Evolutionary conservation across 176 grass and related monocot genomes (phyloP).

Genomic region (Oryza glaberrima): DNA sequence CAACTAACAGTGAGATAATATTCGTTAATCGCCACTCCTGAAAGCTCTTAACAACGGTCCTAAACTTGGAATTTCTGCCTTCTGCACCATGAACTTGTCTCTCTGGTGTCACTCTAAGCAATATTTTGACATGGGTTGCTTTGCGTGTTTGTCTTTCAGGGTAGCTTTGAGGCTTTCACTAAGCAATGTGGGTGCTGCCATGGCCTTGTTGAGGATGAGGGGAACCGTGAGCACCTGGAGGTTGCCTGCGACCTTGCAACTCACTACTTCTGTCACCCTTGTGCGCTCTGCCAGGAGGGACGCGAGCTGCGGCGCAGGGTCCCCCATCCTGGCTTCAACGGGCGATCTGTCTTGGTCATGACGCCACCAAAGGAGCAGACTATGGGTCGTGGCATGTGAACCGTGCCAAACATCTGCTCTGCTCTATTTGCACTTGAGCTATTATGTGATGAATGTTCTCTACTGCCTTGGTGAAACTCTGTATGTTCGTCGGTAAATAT

Average conservation of each 20-base stretch:
- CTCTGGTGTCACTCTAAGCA: neutral
- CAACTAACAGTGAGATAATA: neutral
- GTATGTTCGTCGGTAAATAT: constrained; percentile 34
- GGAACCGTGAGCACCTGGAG: constrained; percentile 65
- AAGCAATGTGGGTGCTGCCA: constrained; percentile 63
- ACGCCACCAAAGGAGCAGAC: constrained; percentile 78
- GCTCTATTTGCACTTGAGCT: neutral
- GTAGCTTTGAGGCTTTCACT: constrained; percentile 78
- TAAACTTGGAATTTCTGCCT: neutral
- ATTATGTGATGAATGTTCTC: neutral
- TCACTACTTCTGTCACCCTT: constrained; percentile 83
- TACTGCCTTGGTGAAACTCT: neutral
- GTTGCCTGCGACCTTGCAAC: constrained; percentile 63
- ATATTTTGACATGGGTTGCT: constrained; percentile 2
- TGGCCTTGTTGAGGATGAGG: constrained; percentile 48
- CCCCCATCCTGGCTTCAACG: constrained; percentile 80
- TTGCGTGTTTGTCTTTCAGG: constrained; percentile 51
- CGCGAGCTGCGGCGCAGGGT: constrained; percentile 73
- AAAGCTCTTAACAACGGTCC: neutral
- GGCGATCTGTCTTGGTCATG: constrained; percentile 56
- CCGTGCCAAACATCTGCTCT: neutral
- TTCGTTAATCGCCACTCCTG: neutral
- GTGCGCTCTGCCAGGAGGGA: constrained; percentile 86
- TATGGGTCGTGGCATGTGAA: constrained; percentile 69
- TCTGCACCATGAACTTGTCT: neutral